These are phyloP conservation scores for Cyberlindnera mrakii DNA, from an alignment of 805 yeast species.

Conservation along the genomic window DNA sequence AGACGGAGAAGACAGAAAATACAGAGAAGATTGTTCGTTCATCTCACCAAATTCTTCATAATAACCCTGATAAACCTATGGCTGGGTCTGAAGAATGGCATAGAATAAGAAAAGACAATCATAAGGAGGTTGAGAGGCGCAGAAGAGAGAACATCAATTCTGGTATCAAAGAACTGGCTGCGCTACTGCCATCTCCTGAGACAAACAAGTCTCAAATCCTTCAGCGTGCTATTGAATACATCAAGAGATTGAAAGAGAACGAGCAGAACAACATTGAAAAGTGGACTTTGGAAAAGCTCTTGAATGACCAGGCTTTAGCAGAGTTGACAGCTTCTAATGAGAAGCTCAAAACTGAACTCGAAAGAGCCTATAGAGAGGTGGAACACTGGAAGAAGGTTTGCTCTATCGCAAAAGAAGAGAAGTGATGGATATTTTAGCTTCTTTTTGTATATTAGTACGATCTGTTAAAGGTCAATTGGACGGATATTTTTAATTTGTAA, in stretches of 20 bases:
- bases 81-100: conserved; percentile 86
- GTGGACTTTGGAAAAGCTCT: conserved; percentile 89
- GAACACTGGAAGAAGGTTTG: conserved; percentile 66
- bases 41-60: conserved; percentile 14
- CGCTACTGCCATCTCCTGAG: conserved; percentile 74
- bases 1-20: conserved; percentile 1
- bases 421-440: conserved; percentile 1
- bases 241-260: conserved; percentile 81
- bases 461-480: too few relatives aligned
- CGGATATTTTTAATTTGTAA: too few relatives aligned
- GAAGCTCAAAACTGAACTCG: conserved; percentile 80
- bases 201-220: conserved; percentile 88
- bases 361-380: conserved; percentile 86
- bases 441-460: neutral
- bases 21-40: neutral
- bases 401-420: conserved; percentile 5
- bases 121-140: conserved; percentile 92
- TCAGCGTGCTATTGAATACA: conserved; percentile 84
- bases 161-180: conserved; percentile 79
- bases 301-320: conserved; percentile 85
- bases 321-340: conserved; percentile 84
- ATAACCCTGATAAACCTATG: conserved; percentile 38
- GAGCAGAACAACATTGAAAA: conserved; percentile 88
- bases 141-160: conserved; percentile 83
- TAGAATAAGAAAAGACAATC: conserved; percentile 77